Evolutionary conservation across 257 asterid genomes (phyloP), one percentile per base, ranked within the genome.

Genomic region (Voacanga thouarsii): DNA sequence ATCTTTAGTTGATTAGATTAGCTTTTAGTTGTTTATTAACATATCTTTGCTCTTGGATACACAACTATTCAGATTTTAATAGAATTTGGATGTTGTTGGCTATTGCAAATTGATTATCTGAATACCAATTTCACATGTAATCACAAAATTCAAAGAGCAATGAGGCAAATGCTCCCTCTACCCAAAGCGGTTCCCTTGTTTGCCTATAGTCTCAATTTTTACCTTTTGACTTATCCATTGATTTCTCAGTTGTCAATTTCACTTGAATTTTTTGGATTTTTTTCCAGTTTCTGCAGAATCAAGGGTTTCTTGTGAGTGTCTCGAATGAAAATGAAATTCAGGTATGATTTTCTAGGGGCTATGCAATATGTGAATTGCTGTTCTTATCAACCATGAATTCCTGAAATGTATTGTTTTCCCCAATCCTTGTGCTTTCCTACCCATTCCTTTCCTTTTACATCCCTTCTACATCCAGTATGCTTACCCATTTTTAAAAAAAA

Each of bases 221-320:
- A 14, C 33, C 23, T 41, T 45, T 37, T 67, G 71, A 11, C 15
- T 74, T 56, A 44, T 67, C 56, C 43, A 68, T 60, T 56, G 61
- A 53, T 39, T 49, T 47, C 7, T 59, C 47, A 28, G 51, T 59
- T 71, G 28, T 33, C 33, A 49, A 33, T 65, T 65, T 77, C 47
- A 75, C 44, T 69, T 59, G 45, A 74, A 72, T 15, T 85, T 41
- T 55, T 79, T 82, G 43, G 47, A 78, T 51, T 85, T 76, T 79
- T 16, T 87, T 82, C 30, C 92, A 96, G 99, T 96, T 96, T 86
- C 86, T 96, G 81, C 97, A 89, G 87, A 93, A 96, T 89, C 99
- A 93, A 86, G 99, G 99, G 57, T 88, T 86, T 81, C 87, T 96
- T 76, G 97, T 87, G 88, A 89, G 96, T 66, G 86, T 96, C 87